Base-by-base conservation (phyloP, 2,329 filamentous ascomycete genomes). In the Stachybotrys elegans region DNA sequence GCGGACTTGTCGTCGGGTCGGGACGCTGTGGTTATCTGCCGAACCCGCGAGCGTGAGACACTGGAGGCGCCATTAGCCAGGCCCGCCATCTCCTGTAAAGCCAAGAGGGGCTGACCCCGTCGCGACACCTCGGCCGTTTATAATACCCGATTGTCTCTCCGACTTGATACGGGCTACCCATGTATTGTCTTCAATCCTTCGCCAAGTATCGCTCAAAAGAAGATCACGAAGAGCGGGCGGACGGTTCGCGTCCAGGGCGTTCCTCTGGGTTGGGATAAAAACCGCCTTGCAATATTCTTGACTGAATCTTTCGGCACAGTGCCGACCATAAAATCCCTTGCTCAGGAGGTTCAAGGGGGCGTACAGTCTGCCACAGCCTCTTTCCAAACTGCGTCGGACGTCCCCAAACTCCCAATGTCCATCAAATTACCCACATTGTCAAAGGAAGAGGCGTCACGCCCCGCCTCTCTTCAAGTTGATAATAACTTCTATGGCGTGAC, bases 401-500 rank as follows among this genome's bases (percentile, higher is more conserved):
- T 16, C 34, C 34, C 22, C 16, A 14, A 21, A 23, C 8, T 5
- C 36, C 4, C 20, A 39, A 39, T 7, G 36, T 39, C 36, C 22
- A 39, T 39, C 20, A 19, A 7, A 21, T 21, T 39, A 14, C 36
- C 36, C 4, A 23, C 5, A 23, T 23, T 21, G 14, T 21, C 36
- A 23, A 23, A 39, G 19, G 16, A 23, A 23, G 22, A 39, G 22
- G 36, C 21, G 6, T 39, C 21, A 5, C 36, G 36, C 4, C 36
- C 20, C 22, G 21, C 22, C 20, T 39, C 22, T n/a, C 9, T 39
- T 22, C 36, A 23, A n/a, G 20, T 43, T 6, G 41, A 43, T 36
- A 17, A 19, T 16, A 17, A 32, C 8, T 47, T 47, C 19, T 29
- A 29, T 29, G 45, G 45, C 14, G 42, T 47, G n/a, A 47, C 36